Percentiles rank a stretch among this genome's conserved stretches.
These are phyloP conservation scores for Tetrahymena thermophila DNA, from an alignment of 73 alveolate species.

Conservation along the genomic window DNA sequence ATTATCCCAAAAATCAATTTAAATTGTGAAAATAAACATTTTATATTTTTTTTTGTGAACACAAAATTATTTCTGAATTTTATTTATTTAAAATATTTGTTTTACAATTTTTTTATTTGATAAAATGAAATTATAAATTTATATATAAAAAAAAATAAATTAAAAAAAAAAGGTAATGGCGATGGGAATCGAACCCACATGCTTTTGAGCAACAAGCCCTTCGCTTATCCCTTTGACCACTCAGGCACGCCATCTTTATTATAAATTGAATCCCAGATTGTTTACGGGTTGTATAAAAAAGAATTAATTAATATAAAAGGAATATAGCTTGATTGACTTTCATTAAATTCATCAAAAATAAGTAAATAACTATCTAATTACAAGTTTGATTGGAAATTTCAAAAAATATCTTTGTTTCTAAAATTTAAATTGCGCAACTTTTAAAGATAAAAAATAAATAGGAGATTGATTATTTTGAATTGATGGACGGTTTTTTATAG, in stretches of 20 bases:
- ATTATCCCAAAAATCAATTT: no score
- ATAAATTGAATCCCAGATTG: neutral
- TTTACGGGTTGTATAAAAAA: neutral
- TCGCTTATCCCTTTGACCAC: constrained; percentile 6
- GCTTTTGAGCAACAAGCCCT: constrained; percentile 1
- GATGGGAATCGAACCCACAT: constrained; percentile 3
- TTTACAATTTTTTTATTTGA: no score
- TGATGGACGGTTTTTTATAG: neutral
- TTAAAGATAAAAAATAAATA: neutral
- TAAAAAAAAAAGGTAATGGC: neutral
- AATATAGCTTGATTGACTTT: no score
- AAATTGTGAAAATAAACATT: no score
- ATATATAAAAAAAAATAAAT: neutral
- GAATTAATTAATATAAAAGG: neutral
- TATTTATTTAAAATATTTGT: no score
- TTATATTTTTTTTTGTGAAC: no score
- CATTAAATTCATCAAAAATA: neutral
- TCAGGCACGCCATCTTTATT: constrained; percentile 1
- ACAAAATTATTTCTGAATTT: no score
- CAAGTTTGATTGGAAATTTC: neutral
- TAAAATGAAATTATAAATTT: no score
- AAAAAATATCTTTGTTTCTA: neutral
- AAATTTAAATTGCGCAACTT: neutral
- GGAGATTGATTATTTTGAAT: neutral
- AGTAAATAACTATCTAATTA: neutral